Conservation (phyloP, 1,139 yeast genomes). For the Nematodospora anomalae region DNA sequence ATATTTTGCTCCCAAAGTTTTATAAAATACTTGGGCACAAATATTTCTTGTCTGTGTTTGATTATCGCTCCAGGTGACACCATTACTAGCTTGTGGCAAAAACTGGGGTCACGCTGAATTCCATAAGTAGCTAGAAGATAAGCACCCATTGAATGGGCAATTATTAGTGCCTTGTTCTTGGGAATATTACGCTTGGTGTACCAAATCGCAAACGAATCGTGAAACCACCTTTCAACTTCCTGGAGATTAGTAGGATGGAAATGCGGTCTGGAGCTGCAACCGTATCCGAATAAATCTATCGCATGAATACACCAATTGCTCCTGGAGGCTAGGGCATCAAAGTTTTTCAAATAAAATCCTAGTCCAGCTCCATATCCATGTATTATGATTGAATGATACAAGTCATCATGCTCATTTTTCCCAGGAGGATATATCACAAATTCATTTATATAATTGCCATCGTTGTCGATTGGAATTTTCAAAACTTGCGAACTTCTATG, state of each 20-base stretch:
- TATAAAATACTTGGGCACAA: slow-evolving; percentile 63
- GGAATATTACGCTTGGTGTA: slow-evolving; percentile 31
- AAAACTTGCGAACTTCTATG: slow-evolving; percentile 37
- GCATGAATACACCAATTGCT: slow-evolving; percentile 66
- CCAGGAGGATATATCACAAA: slow-evolving; percentile 54
- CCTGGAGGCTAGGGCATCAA: slow-evolving; percentile 40
- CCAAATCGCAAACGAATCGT: slow-evolving; percentile 52
- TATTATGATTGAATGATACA: slow-evolving; percentile 61
- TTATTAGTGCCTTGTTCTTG: slow-evolving; percentile 37
- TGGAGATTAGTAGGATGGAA: slow-evolving; percentile 28
- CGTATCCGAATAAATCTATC: slow-evolving; percentile 73
- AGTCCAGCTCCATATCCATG: slow-evolving; percentile 84
- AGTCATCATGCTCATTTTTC: slow-evolving; percentile 24
- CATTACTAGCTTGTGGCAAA: slow-evolving; percentile 49
- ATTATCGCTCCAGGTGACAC: slow-evolving; percentile 69
- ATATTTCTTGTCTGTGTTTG: slow-evolving; percentile 39
- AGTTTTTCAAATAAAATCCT: slow-evolving; percentile 67
- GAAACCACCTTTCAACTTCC: slow-evolving; percentile 54
- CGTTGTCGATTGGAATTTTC: slow-evolving; percentile 39
- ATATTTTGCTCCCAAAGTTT: slow-evolving; percentile 68
- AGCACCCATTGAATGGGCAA: slow-evolving; percentile 69
- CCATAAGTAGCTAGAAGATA: slow-evolving; percentile 53
- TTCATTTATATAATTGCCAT: slow-evolving; percentile 58
- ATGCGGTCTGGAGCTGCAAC: slow-evolving; percentile 66
- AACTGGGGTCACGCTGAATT: slow-evolving; percentile 38